Conservation (phyloP, 2,329 filamentous ascomycete species). For the Hypoxylon sp. region DNA sequence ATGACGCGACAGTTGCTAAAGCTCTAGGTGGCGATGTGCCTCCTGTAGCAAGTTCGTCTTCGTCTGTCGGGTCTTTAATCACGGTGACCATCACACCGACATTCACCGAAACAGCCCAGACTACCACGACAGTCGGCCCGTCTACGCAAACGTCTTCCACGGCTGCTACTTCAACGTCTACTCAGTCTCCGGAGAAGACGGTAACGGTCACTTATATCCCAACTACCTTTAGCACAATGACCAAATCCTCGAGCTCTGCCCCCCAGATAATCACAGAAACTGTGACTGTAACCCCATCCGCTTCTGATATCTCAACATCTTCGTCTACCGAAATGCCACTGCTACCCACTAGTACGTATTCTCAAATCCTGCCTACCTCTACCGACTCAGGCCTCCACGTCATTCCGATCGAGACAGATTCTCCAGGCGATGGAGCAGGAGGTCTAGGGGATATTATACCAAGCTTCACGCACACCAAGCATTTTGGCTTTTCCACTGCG, state of each 20-base stretch:
- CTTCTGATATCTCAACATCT: not conserved
- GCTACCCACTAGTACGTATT: slow-evolving; percentile 12
- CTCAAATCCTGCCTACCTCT: slow-evolving; percentile 6
- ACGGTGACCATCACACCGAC: slow-evolving; percentile 47
- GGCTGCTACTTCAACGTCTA: slow-evolving; percentile 13
- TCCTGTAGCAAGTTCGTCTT: slow-evolving; percentile 21
- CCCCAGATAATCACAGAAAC: slow-evolving; percentile 36
- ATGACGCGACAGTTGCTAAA: slow-evolving; percentile 56
- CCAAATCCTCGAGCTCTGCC: slow-evolving; percentile 31
- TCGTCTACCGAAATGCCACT: slow-evolving; percentile 9
- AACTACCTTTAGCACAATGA: slow-evolving; percentile 43
- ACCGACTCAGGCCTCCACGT: slow-evolving; percentile 40
- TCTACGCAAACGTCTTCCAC: slow-evolving; percentile 19
- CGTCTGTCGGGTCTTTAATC: slow-evolving; percentile 25
- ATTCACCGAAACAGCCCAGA: slow-evolving; percentile 45
- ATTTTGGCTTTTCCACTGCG: slow-evolving; percentile 15
- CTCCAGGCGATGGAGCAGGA: not conserved
- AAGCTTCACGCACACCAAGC: slow-evolving; percentile 16
- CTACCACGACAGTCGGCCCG: slow-evolving; percentile 32
- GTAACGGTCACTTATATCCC: slow-evolving; percentile 36
- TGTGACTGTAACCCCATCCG: slow-evolving; percentile 38
- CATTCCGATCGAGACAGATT: slow-evolving; percentile 37
- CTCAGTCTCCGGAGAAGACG: slow-evolving; percentile 26
- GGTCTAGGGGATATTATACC: not conserved
- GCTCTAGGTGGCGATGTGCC: slow-evolving; percentile 56